Evolutionary conservation across 2,329 filamentous ascomycete genomes (phyloP).

Genomic region (Phialocephala sp.): DNA sequence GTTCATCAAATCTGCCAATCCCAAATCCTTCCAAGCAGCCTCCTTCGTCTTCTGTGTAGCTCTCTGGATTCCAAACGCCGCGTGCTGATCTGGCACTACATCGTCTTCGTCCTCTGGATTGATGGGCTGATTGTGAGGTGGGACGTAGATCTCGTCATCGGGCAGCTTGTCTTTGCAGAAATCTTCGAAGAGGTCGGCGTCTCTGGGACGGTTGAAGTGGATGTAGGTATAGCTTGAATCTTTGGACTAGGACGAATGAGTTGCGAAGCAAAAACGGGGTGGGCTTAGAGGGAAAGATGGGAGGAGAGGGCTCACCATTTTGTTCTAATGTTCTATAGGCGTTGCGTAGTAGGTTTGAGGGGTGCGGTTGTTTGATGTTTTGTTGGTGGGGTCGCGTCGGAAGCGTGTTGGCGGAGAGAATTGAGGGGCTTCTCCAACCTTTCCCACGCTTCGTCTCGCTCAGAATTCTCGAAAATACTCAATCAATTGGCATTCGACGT

Average conservation of each 20-base stretch:
- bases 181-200: constrained; percentile 81
- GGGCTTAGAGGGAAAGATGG: not conserved
- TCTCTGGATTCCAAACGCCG: constrained; percentile 83
- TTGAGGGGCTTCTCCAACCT: not conserved
- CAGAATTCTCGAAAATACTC: too few relatives aligned
- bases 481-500: too few relatives aligned
- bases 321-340: not conserved
- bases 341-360: not conserved
- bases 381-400: not conserved
- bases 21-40: constrained; percentile 79
- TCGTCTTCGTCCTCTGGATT: constrained; percentile 91
- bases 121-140: constrained; percentile 77
- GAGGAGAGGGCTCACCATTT: not conserved
- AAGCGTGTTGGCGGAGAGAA: not conserved
- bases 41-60: constrained; percentile 76
- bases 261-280: not conserved
- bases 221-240: constrained; percentile 78
- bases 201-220: constrained; percentile 73
- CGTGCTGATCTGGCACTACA: constrained; percentile 86
- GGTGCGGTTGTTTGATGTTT: constrained; percentile 6
- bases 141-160: constrained; percentile 83
- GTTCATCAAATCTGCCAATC: constrained; percentile 72
- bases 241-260: constrained; percentile 52
- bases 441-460: too few relatives aligned
- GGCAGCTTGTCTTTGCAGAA: constrained; percentile 73